phyloP scores from a whole-genome alignment of 129 eudicot species.

The Flaveria robusta region DNA sequence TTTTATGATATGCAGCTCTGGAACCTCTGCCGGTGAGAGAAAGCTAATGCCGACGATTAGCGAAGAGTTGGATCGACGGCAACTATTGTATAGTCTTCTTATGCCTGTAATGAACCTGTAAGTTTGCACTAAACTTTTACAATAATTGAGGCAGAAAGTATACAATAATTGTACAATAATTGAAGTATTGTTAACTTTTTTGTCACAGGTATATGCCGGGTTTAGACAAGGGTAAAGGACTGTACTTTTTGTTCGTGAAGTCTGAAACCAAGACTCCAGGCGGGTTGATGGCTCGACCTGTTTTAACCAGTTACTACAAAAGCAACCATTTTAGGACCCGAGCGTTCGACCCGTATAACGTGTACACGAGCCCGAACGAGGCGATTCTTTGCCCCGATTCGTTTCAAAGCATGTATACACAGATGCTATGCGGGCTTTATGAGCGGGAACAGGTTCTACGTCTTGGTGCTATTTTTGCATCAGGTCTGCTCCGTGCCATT shows the following conservation, averaged over 20 bases:
- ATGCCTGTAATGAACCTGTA: conserved; percentile 98
- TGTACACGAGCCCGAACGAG: conserved; percentile 88
- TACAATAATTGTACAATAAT: not conserved
- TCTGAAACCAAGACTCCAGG: conserved; percentile 93
- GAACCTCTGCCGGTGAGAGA: conserved; percentile 96
- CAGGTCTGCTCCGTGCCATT: conserved; percentile 97
- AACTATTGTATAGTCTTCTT: conserved; percentile 86
- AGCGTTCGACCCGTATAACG: conserved; percentile 87
- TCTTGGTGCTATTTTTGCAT: conserved; percentile 90
- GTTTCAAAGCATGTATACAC: conserved; percentile 90
- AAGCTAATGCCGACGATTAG: conserved; percentile 91
- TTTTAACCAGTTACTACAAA: conserved; percentile 87
- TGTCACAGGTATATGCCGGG: conserved; percentile 79
- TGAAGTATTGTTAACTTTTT: not conserved
- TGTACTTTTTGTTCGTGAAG: conserved; percentile 85
- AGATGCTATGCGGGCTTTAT: conserved; percentile 90
- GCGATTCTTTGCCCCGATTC: conserved; percentile 92
- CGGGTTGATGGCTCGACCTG: conserved; percentile 91
- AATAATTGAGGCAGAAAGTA: not conserved
- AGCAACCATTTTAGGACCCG: conserved; percentile 94
- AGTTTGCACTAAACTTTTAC: conserved; percentile 27
- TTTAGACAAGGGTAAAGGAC: conserved; percentile 87
- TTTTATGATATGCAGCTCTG: conserved; percentile 55
- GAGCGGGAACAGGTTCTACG: conserved; percentile 82
- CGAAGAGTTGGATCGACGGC: conserved; percentile 95